Conservation (phyloP, 345 rosid genomes). For the Boechera retrofracta region DNA sequence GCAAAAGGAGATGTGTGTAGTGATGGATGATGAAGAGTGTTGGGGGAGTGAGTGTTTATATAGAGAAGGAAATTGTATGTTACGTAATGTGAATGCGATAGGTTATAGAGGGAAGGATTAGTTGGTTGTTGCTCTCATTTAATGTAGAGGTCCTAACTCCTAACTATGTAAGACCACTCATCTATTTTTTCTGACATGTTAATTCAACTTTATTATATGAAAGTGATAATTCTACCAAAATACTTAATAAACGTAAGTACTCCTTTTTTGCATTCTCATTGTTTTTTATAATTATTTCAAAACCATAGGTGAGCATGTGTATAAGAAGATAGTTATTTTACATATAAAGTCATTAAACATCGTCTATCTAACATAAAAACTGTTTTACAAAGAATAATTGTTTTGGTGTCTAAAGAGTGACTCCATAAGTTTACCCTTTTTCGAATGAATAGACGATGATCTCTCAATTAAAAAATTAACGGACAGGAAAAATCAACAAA, state of each 20-base stretch:
- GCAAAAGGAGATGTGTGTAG: slow-evolving; percentile 12
- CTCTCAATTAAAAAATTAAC: background rate
- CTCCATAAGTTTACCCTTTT: background rate
- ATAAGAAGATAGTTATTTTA: slow-evolving; percentile 4
- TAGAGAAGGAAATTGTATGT: slow-evolving; percentile 19
- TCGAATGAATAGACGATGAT: background rate
- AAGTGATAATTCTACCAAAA: background rate
- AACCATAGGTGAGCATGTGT: background rate
- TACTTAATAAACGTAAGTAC: background rate
- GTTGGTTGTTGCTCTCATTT: slow-evolving; percentile 36
- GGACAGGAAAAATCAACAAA: background rate
- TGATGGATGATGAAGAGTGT: slow-evolving; percentile 31
- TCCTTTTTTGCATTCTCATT: background rate
- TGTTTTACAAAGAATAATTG: background rate
- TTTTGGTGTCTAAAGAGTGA: too few species aligned
- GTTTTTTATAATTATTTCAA: too few species aligned
- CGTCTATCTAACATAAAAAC: background rate
- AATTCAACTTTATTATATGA: background rate
- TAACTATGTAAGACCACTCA: slow-evolving; percentile 18
- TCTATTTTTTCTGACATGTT: slow-evolving; percentile 8
- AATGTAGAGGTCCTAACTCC: slow-evolving; percentile 28
- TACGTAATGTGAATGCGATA: slow-evolving; percentile 19
- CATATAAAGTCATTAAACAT: background rate
- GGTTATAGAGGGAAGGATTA: background rate
- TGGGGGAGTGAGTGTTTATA: slow-evolving; percentile 34